Base-by-base conservation (phyloP, 129 eudicot genomes). In the Arctium lappa region DNA sequence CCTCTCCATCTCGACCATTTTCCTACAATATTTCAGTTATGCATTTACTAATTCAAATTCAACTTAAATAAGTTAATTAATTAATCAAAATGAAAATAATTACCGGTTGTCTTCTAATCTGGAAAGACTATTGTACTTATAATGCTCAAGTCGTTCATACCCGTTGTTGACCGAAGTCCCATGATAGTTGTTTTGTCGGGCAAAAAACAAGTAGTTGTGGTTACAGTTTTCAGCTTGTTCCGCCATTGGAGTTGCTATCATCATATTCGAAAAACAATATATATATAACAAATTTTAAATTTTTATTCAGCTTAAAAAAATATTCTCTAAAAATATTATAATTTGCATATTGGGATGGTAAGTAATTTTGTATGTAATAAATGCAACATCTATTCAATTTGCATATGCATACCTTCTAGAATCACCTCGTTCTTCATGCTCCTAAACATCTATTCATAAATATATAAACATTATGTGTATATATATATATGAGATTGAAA, bases 381-480 rank as follows among this genome's bases (percentile, higher is more conserved):
- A 33, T 33, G 36, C 36, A 33, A 33, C 36, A 33, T 33, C 0
- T 33, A 33, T 33, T 33, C 36, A 33, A 33, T 2, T 33, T 33
- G 6, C 6, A 6, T 50, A 60, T 60, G 16, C 6, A 30, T n/a
- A 60, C 68, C 68, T 60, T 60, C 30, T 16, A 60, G 68, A n/a
- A 1, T 60, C 68, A 60, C 29, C 18, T 87, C 95, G 11, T 89
- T 90, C 86, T 87, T 89, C 88, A 79, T 82, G 90, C 88, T 91
- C 78, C 97, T 86, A 36, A 82, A 91, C 97, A 89, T 88, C 97
- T 89, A 91, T 80, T 68, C 69, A 79, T 22, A 70, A 0, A 33
- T 1, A 69, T 48, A 34, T 36, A 11, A 11, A 50, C 34, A 65
- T 63, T 16, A 69, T 8, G 15, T 2, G 18, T 62, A 6, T 56